A percentile compares a stretch with the other conserved stretches of the same genome.
phyloP scores from a whole-genome alignment of 1,139 yeast genomes.

The Candida anutae region DNA sequence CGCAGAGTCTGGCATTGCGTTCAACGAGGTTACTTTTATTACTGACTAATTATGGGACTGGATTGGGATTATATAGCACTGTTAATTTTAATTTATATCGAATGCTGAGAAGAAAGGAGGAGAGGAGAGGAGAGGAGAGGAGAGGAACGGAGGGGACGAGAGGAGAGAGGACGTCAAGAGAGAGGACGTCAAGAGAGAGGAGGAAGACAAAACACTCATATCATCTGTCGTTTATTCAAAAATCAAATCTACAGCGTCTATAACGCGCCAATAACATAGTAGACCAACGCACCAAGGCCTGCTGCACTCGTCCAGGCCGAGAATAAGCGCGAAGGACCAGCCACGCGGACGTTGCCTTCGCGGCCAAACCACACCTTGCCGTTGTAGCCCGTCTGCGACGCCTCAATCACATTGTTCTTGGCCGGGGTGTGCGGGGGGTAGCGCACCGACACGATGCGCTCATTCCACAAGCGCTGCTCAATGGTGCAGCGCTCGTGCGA shows the following conservation, averaged over 20 bases:
- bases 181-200: too few species aligned
- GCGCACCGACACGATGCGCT: constrained; percentile 47
- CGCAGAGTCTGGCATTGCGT: constrained; percentile 61
- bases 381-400: constrained; percentile 20
- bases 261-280: constrained; percentile 10
- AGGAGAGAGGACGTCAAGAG: too few species aligned
- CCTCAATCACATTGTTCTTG: constrained; percentile 23
- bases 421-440: constrained; percentile 56
- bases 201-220: too few species aligned
- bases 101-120: too few species aligned
- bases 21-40: constrained; percentile 79
- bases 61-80: too few species aligned
- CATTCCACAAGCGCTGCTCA: constrained; percentile 63
- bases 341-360: constrained; percentile 24
- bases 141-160: too few species aligned
- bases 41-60: constrained; percentile 29
- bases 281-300: constrained; percentile 22
- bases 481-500: constrained; percentile 69
- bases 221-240: too few species aligned
- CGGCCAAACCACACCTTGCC: constrained; percentile 31
- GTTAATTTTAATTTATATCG: too few species aligned
- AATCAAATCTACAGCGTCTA: too few species aligned
- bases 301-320: constrained; percentile 25
- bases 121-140: too few species aligned
- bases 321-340: constrained; percentile 30